Evolutionary conservation across 257 asterid species (phyloP), one percentile per base, ranked within the genome.

Genomic region (Solanum rostratum): DNA sequence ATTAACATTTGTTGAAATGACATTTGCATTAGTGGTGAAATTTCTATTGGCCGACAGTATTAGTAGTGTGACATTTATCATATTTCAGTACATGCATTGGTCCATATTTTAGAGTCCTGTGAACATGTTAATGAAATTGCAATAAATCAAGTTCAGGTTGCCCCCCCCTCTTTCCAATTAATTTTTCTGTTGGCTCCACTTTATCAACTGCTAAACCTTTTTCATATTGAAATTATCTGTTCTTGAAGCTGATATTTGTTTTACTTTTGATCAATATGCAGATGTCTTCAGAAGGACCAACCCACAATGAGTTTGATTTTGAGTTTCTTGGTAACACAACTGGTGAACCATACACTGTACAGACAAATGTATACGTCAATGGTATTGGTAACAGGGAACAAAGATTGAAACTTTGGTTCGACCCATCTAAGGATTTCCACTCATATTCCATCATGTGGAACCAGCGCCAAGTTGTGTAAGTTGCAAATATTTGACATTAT

Each of bases 281-380:
- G 99, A 95, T 95, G 99, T 95, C 99, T 80, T 95, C 99, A 1
- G 98, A 95, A 0, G 99, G 99, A 10, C 88, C 94, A 55, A 85
- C 87, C 62, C 98, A 95, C 84, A 91, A 95, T 63, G 99, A 95
- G 84, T 95, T 95, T 82, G 99, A 95, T 92, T 95, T 90, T 7
- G 99, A 95, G 91, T 95, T 95, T 85, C 70, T 95, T 81, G 99
- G 99, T 2, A 94, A 95, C 89, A 89, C 92, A 19, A 92, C 91
- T 2, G 99, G 99, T 6, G 99, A 95, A 80, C 99, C 99, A 6
- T 95, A 93, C 65, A 84, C 89, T 1, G 97, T 95, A 12, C 99
- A 95, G 85, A 95, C 99, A 8, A 95, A 95, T 88, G 91, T 95
- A 2, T 95, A 90, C 57, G 96, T 93, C 0, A 95, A 95, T 86